Base-by-base conservation (phyloP, 352 stramenopile genomes). In the Globisporangium apiculatum region DNA sequence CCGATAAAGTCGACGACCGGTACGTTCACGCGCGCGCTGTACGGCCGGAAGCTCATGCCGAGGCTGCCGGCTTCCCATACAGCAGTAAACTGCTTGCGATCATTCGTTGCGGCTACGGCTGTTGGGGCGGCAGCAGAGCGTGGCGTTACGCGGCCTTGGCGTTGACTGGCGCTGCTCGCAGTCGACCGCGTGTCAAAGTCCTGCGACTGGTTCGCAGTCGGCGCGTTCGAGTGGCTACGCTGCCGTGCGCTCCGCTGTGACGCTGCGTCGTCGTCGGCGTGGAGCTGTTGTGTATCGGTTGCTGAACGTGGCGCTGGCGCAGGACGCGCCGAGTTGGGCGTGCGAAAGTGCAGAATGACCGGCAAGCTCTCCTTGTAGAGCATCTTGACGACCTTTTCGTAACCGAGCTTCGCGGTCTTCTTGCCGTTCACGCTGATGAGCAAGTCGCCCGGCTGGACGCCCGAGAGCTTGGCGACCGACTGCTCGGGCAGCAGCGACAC, bases 341-440 rank as follows among this genome's bases (percentile, higher is more conserved):
- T 83, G 58, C 81, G 81, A 57, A 91, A 89, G 73, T 91, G 81
- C 54, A 91, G 60, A 38, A 89, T 72, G 65, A 91, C 79, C 5
- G 81, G 81, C 41, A 91, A 65, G 5, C 71, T 68, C 65, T 91
- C 76, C 62, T 88, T 86, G 63, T 87, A 91, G n/a, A 91, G 73
- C 67, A 83, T 67, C 15, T 78, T 79, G 53, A 91, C 76, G 18
- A 87, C 81, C 61, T 88, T 87, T 51, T 87, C 78, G 67, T 88
- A 91, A n/a, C 78, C 79, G 48, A 89, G 60, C 36, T 79, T 81
- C 56, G 75, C 72, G 10, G 79, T 83, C 51, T 86, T 86, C 68
- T 89, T 91, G 61, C 78, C 81, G 62, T 91, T 87, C 12, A 91
- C 61, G 64, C 76, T 88, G 60, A 91, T 81, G 59, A 91, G 79